phyloP scores from a whole-genome alignment of 352 stramenopile species.

The Paralagenidium karlingii region DNA sequence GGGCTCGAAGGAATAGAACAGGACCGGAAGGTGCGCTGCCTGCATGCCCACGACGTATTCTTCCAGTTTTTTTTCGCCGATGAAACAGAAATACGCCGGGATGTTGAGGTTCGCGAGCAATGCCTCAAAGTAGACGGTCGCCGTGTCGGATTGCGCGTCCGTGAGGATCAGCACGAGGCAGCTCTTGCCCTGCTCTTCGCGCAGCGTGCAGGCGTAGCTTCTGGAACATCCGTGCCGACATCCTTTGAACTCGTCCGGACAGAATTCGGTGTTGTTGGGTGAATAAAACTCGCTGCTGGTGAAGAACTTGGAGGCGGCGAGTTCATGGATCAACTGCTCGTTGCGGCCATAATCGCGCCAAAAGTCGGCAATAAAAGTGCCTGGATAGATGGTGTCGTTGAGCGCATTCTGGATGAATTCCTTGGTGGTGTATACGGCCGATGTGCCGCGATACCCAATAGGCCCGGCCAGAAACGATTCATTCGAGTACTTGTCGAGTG shows the following conservation, averaged over 20 bases:
- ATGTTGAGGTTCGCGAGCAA: constrained; percentile 29
- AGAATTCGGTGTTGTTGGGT: constrained; percentile 5
- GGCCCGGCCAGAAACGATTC: constrained; percentile 11
- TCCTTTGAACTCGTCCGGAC: constrained; percentile 15
- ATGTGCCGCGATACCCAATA: constrained; percentile 17
- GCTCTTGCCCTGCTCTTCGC: constrained; percentile 12
- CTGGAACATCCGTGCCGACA: constrained; percentile 32
- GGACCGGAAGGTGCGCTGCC: constrained; percentile 8
- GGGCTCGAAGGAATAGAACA: constrained; percentile 46
- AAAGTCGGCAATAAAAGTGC: constrained; percentile 25
- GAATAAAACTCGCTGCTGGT: constrained; percentile 12
- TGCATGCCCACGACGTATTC: constrained; percentile 19
- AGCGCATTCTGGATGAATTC: constrained; percentile 19
- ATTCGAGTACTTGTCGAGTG: constrained; percentile 14
- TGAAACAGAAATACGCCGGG: constrained; percentile 52
- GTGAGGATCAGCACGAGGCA: constrained; percentile 41
- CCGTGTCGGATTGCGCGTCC: constrained; percentile 28
- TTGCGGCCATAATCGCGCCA: constrained; percentile 34
- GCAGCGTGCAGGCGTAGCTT: constrained; percentile 22
- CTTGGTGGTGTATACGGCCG: constrained; percentile 23
- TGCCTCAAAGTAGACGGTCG: constrained; percentile 19
- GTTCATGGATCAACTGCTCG: constrained; percentile 16
- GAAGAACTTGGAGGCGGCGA: constrained; percentile 12
- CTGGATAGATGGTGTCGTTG: constrained; percentile 8
- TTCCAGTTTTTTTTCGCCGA: constrained; percentile 21